phyloP scores from a whole-genome alignment of 2,329 filamentous ascomycete genomes.

The Thelonectria olida region DNA sequence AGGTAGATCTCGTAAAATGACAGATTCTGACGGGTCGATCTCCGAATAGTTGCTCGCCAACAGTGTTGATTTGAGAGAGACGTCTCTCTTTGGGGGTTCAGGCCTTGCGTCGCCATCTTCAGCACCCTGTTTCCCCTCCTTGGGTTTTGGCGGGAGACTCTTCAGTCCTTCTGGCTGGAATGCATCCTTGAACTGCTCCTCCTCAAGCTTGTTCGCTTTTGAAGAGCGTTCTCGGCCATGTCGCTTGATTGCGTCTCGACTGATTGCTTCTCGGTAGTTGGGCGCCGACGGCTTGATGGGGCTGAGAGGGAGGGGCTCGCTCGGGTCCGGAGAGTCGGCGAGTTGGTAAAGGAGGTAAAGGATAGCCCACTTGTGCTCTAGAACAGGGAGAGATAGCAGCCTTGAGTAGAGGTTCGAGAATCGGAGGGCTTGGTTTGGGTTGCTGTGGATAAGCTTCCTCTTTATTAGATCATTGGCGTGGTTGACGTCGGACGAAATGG shows the following conservation, averaged over 20 bases:
- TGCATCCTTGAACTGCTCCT: constrained; percentile 60
- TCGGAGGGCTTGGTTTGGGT: constrained; percentile 79
- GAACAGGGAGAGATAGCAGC: constrained; percentile 87
- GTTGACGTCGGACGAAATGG: constrained; percentile 78
- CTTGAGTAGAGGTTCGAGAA: constrained; percentile 93
- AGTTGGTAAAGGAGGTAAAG: constrained; percentile 89
- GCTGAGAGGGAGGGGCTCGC: constrained; percentile 58
- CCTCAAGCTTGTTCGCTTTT: constrained; percentile 53
- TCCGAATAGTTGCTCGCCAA: constrained; percentile 66
- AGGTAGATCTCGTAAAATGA: constrained; percentile 81
- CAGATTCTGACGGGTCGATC: constrained; percentile 70
- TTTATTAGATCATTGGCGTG: constrained; percentile 95
- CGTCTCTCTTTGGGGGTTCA: constrained; percentile 54
- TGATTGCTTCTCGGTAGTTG: constrained; percentile 50
- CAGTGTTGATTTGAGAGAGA: constrained; percentile 66
- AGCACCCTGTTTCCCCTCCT: constrained; percentile 49
- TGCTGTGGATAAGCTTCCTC: constrained; percentile 82
- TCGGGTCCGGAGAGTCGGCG: constrained; percentile 71
- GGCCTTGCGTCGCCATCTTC: constrained; percentile 47
- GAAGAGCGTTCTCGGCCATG: constrained; percentile 48
- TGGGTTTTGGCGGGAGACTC: constrained; percentile 53
- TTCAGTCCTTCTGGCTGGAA: constrained; percentile 64
- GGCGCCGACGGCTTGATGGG: constrained; percentile 51
- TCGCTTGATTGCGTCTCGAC: constrained; percentile 47
- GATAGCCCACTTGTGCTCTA: constrained; percentile 97